A percentile compares a stretch with the other conserved stretches of the same genome.
These are phyloP conservation scores for Bacidia rubella DNA, from an alignment of 495 filamentous ascomycete species.

Conservation along the genomic window DNA sequence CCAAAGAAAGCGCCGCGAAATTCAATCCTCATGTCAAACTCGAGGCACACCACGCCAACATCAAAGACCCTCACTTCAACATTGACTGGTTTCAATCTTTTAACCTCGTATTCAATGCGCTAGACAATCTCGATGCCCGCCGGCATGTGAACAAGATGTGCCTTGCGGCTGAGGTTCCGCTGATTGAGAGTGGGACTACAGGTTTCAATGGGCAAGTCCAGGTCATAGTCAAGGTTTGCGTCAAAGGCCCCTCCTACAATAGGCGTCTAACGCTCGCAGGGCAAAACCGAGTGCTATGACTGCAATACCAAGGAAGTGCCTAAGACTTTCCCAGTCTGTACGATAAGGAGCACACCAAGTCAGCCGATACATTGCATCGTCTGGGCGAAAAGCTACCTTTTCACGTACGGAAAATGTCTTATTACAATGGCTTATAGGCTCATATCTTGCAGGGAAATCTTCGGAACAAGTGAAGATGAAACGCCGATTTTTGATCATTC, in stretches of 20 bases:
- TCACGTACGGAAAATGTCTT: constrained; percentile 42
- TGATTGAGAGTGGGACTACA: constrained; percentile 95
- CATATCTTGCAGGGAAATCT: constrained; percentile 53
- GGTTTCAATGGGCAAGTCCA: constrained; percentile 98
- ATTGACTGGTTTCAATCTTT: constrained; percentile 82
- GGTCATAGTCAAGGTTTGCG: constrained; percentile 67
- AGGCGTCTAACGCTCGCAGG: constrained; percentile 33
- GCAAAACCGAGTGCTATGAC: constrained; percentile 93
- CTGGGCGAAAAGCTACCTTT: constrained; percentile 95
- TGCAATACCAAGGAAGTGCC: constrained; percentile 79
- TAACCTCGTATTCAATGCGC: constrained; percentile 82
- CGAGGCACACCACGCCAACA: constrained; percentile 84
- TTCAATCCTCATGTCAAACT: constrained; percentile 88
- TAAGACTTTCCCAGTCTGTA: constrained; percentile 89
- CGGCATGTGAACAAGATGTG: constrained; percentile 98
- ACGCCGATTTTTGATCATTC: constrained; percentile 60
- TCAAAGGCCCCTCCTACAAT: background rate
- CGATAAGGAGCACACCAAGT: constrained; percentile 84
- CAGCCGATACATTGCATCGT: constrained; percentile 98
- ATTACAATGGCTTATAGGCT: constrained; percentile 4
- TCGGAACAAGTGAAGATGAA: constrained; percentile 81
- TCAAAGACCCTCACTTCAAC: constrained; percentile 86
- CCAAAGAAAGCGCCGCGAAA: constrained; percentile 78
- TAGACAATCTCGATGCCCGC: constrained; percentile 90
- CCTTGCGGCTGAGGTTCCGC: constrained; percentile 72